These are phyloP conservation scores for Phalaenopsis hybrid DNA, from an alignment of 116 monocot genomes.

Conservation along the genomic window DNA sequence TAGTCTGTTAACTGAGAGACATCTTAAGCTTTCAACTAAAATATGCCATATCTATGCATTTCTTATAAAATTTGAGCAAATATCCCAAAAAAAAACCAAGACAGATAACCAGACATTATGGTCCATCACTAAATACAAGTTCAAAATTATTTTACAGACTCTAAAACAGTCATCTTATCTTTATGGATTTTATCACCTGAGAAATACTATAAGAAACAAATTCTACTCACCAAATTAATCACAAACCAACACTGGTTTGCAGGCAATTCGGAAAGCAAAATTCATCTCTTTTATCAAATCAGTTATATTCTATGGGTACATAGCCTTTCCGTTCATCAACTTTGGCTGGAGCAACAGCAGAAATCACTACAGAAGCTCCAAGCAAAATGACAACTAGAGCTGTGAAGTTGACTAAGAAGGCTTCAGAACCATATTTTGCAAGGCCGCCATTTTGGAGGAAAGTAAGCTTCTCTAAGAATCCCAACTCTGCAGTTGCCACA, in stretches of 20 bases:
- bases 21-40: no score
- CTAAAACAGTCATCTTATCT: not conserved
- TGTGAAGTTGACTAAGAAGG: conserved; percentile 89
- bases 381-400: conserved; percentile 71
- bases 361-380: conserved; percentile 60
- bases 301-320: conserved; percentile 29
- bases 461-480: conserved; percentile 91
- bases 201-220: not conserved
- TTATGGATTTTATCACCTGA: no score
- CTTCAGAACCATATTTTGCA: conserved; percentile 68
- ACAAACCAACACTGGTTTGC: not conserved
- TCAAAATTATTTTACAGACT: not conserved
- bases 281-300: not conserved
- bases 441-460: conserved; percentile 72
- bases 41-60: no score
- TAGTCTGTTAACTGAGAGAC: no score
- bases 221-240: not conserved
- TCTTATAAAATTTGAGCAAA: no score
- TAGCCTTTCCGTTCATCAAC: conserved; percentile 37
- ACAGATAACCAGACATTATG: not conserved
- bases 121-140: not conserved
- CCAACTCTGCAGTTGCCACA: conserved; percentile 45
- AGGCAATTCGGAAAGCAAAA: not conserved
- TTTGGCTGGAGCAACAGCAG: conserved; percentile 43
- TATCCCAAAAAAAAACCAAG: no score